Evolutionary conservation across 1,284 basidiomycete genomes (phyloP), one percentile per base, ranked within the genome.

Genomic region (Pseudozyma sp.): DNA sequence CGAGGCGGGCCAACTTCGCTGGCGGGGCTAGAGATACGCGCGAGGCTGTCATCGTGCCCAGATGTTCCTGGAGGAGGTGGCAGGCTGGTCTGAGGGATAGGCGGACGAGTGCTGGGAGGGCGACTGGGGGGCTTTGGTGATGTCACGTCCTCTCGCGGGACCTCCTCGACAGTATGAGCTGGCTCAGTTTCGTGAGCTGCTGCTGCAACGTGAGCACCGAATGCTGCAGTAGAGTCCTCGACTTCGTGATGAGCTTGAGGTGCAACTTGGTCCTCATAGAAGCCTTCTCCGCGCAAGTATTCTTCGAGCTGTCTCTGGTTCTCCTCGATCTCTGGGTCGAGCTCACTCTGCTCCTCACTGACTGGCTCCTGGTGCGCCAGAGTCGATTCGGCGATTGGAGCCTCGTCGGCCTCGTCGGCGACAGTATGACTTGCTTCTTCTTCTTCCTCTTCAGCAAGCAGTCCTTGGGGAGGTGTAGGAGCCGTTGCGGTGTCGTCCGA

Each of bases 81-180:
- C 13, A 77, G 49, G 12, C 25, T 55, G 0, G 77, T 71, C 56
- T 66, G 70, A 1, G 78, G 78, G 14, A 80, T 35, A 14, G 78
- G 78, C 14, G 78, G 78, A 35, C 78, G 59, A 40, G 75, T 69
- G 54, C 78, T 80, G 12, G 76, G 55, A 10, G 78, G 70, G 6
- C 74, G 61, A 40, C 77, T 76, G 21, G 77, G 72, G 16, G 76
- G 73, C 48, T 74, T 66, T 0, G 63, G 63, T 16, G 63, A 66
- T 1, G 52, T 42, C 21, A 59, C 44, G 10, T 63, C 57, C 34
- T 59, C 50, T 42, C 56, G 64, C 9, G 55, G 54, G 42, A 47
- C 59, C 2, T 35, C 18, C 21, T 47, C 52, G 14, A 13, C 53
- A 4, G 51, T 44, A 13, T 36, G 48, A 19, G 34, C 3, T 10